Percentiles rank a stretch among this genome's conserved stretches.
Conservation (phyloP, 2,329 filamentous ascomycete species). For the Monilinia fructicola region DNA sequence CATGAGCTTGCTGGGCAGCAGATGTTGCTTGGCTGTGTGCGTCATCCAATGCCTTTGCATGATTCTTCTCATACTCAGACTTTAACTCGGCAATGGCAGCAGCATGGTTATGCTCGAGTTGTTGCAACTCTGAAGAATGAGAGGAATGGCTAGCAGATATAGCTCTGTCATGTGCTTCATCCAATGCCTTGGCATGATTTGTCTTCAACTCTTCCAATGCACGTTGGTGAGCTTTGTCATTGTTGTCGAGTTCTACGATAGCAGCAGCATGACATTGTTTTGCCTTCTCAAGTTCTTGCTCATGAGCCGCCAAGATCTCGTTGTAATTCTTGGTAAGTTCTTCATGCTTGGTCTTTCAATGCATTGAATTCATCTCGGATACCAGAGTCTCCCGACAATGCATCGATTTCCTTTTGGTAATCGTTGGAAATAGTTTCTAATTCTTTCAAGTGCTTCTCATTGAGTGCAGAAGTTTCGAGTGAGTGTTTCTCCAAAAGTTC, state of each 20-base stretch:
- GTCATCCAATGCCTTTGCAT: conserved; percentile 58
- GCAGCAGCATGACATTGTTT: conserved; percentile 37
- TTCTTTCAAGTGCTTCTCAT: conserved; percentile 54
- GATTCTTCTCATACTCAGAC: conserved; percentile 47
- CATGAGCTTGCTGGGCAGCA: conserved; percentile 50
- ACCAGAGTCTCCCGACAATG: conserved; percentile 60
- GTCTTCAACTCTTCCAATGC: conserved; percentile 56
- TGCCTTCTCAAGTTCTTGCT: conserved; percentile 31
- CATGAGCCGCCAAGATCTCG: conserved; percentile 29
- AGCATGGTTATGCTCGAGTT: conserved; percentile 55
- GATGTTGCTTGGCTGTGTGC: conserved; percentile 53
- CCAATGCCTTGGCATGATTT: conserved; percentile 59
- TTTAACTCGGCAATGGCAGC: conserved; percentile 46
- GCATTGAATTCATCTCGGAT: conserved; percentile 64
- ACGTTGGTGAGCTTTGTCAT: conserved; percentile 54
- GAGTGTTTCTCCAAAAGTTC: conserved; percentile 57
- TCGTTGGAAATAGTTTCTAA: conserved; percentile 59
- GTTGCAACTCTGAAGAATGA: conserved; percentile 52
- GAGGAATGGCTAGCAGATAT: conserved; percentile 50
- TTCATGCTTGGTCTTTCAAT: conserved; percentile 58
- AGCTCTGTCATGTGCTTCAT: conserved; percentile 54
- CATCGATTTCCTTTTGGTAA: conserved; percentile 65
- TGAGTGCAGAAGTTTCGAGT: conserved; percentile 43
- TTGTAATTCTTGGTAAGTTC: conserved; percentile 45
- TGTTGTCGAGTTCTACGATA: conserved; percentile 43